Evolutionary conservation across 768 basidiomycete genomes (phyloP), one percentile per base, ranked within the genome.

Genomic region (Melanogaster broomeanus): DNA sequence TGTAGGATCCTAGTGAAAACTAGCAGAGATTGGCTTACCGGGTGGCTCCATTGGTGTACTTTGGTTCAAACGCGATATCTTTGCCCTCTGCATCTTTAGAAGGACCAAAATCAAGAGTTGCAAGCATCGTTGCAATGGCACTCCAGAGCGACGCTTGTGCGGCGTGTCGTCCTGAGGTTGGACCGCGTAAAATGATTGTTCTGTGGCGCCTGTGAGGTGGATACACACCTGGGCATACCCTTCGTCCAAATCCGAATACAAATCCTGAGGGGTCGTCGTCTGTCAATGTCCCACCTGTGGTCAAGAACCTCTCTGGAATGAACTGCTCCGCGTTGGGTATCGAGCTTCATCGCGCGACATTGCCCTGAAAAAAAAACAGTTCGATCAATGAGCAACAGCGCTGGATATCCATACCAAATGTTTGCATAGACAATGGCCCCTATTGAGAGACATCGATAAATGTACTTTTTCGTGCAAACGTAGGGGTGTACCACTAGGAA

Each of bases 401-500:
- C n/a, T n/a, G n/a, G n/a, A n/a, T n/a, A n/a, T n/a, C n/a, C n/a
- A n/a, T 45, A 58, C 56, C 56, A 58, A 12, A 31, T 6, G 18
- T 55, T 58, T 13, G 21, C 22, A 4, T 42, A 2, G 27, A 58
- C 13, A 3, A 28, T 44, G 11, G 56, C 45, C 4, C 56, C 56
- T 58, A n/a, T 21, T 15, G 7, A 24, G 15, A 6, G 19, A 25
- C 6, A 11, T 21, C 4, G 8, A 11, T n/a, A 41, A 6, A 8
- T 15, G 12, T 22, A 7, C 0, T 24, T 21, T 8, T 25, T 16
- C 9, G 40, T 11, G 21, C 10, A 41, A 24, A 25, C 22, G 24
- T 6, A 33, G 9, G 4, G 13, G n/a, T 25, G 18, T 51, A 38
- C 81, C 81, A 49, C 72, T 70, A 2, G 82, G 82, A 35, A 84